These are phyloP conservation scores for Globisporangium nagaii DNA, from an alignment of 352 stramenopile genomes.

Conservation along the genomic window DNA sequence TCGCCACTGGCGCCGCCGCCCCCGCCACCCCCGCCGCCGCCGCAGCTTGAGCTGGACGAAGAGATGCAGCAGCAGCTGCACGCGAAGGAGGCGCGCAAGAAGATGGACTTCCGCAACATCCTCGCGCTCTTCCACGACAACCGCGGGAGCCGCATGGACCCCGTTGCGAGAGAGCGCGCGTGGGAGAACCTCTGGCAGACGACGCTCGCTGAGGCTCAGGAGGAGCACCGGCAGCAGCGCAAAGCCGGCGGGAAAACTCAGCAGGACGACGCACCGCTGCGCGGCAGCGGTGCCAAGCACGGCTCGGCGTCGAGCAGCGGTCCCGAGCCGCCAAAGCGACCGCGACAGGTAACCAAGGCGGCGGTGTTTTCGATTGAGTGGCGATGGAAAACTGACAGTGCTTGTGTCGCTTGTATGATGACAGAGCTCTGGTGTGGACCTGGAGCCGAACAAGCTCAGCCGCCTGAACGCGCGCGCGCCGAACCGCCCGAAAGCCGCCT, in stretches of 20 bases:
- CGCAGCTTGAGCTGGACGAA: conserved; percentile 21
- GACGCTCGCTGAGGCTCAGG: conserved; percentile 52
- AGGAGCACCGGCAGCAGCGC: conserved; percentile 43
- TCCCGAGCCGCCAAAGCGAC: conserved; percentile 43
- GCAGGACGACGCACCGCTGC: conserved; percentile 14
- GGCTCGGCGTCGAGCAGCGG: conserved; percentile 4
- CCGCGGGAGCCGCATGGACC: conserved; percentile 5
- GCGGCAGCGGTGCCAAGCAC: conserved; percentile 3
- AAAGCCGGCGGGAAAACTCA: conserved; percentile 18
- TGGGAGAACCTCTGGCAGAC: conserved; percentile 46
- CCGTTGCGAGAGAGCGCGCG: conserved; percentile 8
- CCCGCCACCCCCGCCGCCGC: conserved; percentile 29
- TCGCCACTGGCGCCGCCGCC: conserved; percentile 29
- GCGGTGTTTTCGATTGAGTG: neutral
- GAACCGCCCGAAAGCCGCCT: conserved; percentile 30
- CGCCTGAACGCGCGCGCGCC: conserved; percentile 33
- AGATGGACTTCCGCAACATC: conserved; percentile 66
- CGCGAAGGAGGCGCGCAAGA: conserved; percentile 21
- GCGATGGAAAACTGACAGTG: neutral
- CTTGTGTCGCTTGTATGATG: neutral
- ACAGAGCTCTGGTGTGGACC: conserved; percentile 34
- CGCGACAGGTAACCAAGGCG: conserved; percentile 32
- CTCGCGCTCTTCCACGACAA: conserved; percentile 55
- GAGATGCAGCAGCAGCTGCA: conserved; percentile 13
- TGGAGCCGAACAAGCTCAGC: conserved; percentile 50